phyloP scores from a whole-genome alignment of 1,139 yeast species.

The Kodamaea alishanica region DNA sequence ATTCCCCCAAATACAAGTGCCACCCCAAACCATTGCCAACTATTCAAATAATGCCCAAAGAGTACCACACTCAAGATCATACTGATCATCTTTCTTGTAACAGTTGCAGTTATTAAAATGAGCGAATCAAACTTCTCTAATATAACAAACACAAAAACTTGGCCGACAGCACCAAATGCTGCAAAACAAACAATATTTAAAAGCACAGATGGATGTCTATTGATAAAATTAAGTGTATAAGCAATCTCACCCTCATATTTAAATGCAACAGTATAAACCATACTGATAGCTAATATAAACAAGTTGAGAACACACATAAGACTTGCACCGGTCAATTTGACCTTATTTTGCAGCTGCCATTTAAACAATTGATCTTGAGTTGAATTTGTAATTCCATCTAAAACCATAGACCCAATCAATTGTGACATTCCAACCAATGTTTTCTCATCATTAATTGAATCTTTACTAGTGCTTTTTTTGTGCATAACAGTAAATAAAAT shows the following conservation, averaged over 20 bases:
- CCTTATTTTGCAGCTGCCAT: constrained; percentile 16
- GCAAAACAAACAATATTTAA: constrained; percentile 66
- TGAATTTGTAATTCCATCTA: constrained; percentile 91
- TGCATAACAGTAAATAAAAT: constrained; percentile 62
- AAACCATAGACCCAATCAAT: constrained; percentile 58
- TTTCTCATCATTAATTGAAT: constrained; percentile 37
- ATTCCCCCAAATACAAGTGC: constrained; percentile 78
- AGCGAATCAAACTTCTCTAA: constrained; percentile 81
- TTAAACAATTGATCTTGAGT: constrained; percentile 85
- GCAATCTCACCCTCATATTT: constrained; percentile 44
- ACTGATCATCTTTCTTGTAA: constrained; percentile 92
- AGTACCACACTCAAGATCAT: constrained; percentile 85
- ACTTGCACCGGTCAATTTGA: constrained; percentile 64
- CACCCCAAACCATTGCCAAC: constrained; percentile 76
- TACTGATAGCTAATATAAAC: constrained; percentile 44
- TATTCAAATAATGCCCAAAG: constrained; percentile 69
- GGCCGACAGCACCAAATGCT: constrained; percentile 85
- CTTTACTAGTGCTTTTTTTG: constrained; percentile 17
- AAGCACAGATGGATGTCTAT: constrained; percentile 47
- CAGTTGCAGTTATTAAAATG: constrained; percentile 85
- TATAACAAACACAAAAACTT: constrained; percentile 82
- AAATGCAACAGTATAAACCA: constrained; percentile 39
- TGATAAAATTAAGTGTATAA: constrained; percentile 47
- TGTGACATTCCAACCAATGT: constrained; percentile 56
- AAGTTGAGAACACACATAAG: constrained; percentile 81